phyloP scores from a whole-genome alignment of 2,329 filamentous ascomycete genomes.

The Alternaria atra region DNA sequence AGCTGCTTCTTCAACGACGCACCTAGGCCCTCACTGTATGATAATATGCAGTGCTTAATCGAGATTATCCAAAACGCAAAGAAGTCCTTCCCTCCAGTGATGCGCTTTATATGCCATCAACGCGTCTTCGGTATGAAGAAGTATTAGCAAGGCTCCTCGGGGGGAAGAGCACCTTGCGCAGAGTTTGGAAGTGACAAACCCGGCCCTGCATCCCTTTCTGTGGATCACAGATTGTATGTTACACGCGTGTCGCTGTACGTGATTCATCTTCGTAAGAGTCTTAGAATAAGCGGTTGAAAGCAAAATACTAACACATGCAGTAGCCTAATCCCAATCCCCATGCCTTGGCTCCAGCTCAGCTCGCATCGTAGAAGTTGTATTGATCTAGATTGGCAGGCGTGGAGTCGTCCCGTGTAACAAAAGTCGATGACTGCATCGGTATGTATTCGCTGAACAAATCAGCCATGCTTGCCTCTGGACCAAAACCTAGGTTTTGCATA shows the following conservation, averaged over 20 bases:
- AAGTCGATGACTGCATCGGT: slow-evolving; percentile 47
- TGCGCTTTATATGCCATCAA: background rate
- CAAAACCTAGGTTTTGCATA: slow-evolving; percentile 73
- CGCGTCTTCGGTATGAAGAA: background rate
- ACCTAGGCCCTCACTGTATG: background rate
- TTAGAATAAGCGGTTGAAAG: background rate
- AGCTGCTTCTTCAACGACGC: background rate
- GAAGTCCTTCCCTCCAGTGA: background rate
- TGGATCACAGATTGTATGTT: background rate
- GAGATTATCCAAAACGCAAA: background rate
- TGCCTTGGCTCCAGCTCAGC: slow-evolving; percentile 11
- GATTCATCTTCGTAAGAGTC: background rate
- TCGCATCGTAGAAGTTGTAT: slow-evolving; percentile 37
- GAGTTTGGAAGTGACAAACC: background rate
- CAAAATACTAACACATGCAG: background rate
- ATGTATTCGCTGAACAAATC: slow-evolving; percentile 61
- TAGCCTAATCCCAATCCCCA: background rate
- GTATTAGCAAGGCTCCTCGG: background rate
- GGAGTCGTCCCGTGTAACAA: slow-evolving; percentile 35
- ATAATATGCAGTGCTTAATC: background rate
- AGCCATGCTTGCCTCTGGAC: slow-evolving; percentile 67
- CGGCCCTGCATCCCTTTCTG: background rate
- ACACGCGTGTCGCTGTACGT: background rate
- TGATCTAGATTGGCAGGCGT: slow-evolving; percentile 36
- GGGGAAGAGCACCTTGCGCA: background rate